phyloP scores from a whole-genome alignment of 1,139 yeast species.

The Geotrichum europaeum region DNA sequence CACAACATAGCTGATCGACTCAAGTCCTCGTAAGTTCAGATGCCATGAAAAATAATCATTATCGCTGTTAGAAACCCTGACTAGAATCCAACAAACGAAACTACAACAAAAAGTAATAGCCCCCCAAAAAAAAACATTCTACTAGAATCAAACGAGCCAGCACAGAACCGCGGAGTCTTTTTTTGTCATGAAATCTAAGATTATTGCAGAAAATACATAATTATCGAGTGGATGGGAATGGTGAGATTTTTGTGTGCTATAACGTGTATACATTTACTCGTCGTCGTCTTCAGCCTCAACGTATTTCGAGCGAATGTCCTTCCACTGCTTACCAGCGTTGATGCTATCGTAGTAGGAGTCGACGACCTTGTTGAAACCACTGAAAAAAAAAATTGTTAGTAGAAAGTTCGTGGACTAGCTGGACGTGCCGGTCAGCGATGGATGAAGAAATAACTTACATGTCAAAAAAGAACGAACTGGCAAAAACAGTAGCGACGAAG shows the following conservation, averaged over 20 bases:
- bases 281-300: slow-evolving; percentile 34
- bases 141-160: neutral
- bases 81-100: neutral
- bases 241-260: neutral
- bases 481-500: slow-evolving; percentile 79
- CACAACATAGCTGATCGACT: neutral
- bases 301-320: slow-evolving; percentile 71
- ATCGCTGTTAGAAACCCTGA: neutral
- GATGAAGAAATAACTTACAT: slow-evolving; percentile 35
- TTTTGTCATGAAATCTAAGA: neutral
- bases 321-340: slow-evolving; percentile 97
- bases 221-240: neutral
- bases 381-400: slow-evolving; percentile 17
- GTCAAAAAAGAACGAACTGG: slow-evolving; percentile 87
- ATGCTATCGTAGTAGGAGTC: slow-evolving; percentile 80
- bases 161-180: neutral
- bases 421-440: neutral
- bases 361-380: slow-evolving; percentile 68
- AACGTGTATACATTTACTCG: slow-evolving; percentile 21
- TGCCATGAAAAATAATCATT: neutral
- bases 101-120: neutral
- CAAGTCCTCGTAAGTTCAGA: neutral
- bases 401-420: neutral
- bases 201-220: neutral
- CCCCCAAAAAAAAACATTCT: neutral